A percentile compares a stretch with the other conserved stretches of the same genome.
phyloP scores from a whole-genome alignment of 108 stramenopile species.

The Cyclostephanos tholiformis region DNA sequence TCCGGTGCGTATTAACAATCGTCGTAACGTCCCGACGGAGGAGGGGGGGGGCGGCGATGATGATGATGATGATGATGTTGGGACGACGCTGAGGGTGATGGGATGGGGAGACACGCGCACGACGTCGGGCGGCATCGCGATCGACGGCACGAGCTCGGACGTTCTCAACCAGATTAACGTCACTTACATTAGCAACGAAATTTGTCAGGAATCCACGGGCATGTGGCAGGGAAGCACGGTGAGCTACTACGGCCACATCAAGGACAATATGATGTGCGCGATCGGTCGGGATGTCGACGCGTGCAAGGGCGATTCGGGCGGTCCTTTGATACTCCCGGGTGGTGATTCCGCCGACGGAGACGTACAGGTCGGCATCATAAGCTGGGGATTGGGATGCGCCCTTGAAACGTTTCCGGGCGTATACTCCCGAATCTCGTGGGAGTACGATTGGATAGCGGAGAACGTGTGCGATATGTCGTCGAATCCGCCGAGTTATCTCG shows the following conservation, averaged over 20 bases:
- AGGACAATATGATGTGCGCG: slow-evolving; percentile 72
- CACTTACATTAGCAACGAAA: slow-evolving; percentile 25
- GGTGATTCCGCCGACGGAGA: slow-evolving; percentile 31
- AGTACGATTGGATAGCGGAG: slow-evolving; percentile 35
- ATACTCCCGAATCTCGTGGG: slow-evolving; percentile 27
- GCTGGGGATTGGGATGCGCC: slow-evolving; percentile 40
- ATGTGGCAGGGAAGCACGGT: slow-evolving; percentile 19
- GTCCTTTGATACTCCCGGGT: slow-evolving; percentile 36
- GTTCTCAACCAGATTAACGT: slow-evolving; percentile 41
- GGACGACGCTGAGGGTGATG: slow-evolving; percentile 26
- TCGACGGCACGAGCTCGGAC: slow-evolving; percentile 9
- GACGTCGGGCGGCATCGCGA: slow-evolving; percentile 1
- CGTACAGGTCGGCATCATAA: slow-evolving; percentile 44
- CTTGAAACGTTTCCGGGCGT: slow-evolving; percentile 15
- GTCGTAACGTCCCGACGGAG: slow-evolving; percentile 4
- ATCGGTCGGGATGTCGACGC: slow-evolving; percentile 39
- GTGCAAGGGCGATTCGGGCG: slow-evolving; percentile 57
- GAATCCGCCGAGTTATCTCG: slow-evolving; percentile 39
- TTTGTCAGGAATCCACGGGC: slow-evolving; percentile 33
- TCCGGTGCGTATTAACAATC: slow-evolving; percentile 31
- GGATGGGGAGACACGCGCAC: slow-evolving; percentile 33
- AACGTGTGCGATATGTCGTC: slow-evolving; percentile 36
- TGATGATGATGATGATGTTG: too few species aligned
- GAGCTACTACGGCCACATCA: slow-evolving; percentile 50
- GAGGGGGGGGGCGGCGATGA: too few species aligned